phyloP scores from a whole-genome alignment of 2,329 filamentous ascomycete genomes.

The Colletotrichum zoysiae region DNA sequence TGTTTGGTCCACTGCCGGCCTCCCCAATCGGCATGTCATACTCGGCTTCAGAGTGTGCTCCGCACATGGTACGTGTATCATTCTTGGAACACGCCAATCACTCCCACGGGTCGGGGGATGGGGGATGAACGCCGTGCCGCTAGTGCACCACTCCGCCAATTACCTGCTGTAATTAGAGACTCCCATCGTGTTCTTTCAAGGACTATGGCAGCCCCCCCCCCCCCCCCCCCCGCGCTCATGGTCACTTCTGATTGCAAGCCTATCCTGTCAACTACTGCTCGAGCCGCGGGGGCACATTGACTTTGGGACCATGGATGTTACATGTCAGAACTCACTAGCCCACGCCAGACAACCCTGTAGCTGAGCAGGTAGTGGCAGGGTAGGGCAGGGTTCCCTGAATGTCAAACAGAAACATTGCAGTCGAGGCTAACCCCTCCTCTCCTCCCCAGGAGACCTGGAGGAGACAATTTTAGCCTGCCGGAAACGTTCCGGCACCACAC shows the following conservation, averaged over 20 bases:
- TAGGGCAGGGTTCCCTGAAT: constrained; percentile 18
- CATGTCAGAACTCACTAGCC: constrained; percentile 31
- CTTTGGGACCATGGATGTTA: constrained; percentile 19
- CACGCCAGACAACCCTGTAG: constrained; percentile 26
- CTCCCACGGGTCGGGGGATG: background rate
- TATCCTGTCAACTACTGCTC: constrained; percentile 5
- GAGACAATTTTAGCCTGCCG: constrained; percentile 23
- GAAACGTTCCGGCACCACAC: background rate
- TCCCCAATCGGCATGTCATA: background rate
- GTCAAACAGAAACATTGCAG: constrained; percentile 37
- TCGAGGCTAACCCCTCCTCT: background rate
- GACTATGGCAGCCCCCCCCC: background rate
- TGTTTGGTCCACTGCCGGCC: constrained; percentile 20
- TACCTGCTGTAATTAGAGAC: background rate
- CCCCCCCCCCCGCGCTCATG: no score
- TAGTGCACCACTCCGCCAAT: background rate
- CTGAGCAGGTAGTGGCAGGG: background rate
- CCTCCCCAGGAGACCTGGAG: background rate
- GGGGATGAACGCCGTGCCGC: background rate
- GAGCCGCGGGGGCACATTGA: background rate
- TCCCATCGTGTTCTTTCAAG: background rate
- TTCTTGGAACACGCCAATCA: constrained; percentile 16
- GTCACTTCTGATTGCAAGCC: constrained; percentile 1
- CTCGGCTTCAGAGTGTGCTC: background rate
- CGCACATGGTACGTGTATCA: constrained; percentile 6